Evolutionary conservation across 1,139 yeast species (phyloP).

Genomic region (Hansenula lynferdii): DNA sequence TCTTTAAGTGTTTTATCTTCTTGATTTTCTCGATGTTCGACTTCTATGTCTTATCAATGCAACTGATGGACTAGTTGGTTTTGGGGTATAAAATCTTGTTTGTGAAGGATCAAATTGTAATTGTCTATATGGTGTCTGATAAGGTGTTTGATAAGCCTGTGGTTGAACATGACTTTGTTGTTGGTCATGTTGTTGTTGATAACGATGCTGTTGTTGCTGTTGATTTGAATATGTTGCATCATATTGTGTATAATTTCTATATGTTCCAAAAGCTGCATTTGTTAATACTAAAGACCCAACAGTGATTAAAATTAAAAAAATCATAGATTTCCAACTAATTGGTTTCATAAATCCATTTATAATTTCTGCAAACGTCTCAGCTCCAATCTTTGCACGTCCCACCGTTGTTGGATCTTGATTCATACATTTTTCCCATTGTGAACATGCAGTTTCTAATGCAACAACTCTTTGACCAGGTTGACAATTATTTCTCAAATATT

Average conservation of each 20-base stretch:
- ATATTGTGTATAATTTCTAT: conserved; percentile 21
- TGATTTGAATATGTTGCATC: conserved; percentile 5
- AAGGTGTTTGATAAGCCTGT: conserved; percentile 15
- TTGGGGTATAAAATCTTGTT: conserved; percentile 22
- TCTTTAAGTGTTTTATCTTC: no score
- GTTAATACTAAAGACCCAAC: conserved; percentile 39
- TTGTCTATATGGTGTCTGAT: conserved; percentile 15
- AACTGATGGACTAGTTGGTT: conserved; percentile 14
- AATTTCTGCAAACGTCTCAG: conserved; percentile 79
- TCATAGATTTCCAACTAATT: conserved; percentile 69
- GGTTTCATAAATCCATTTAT: conserved; percentile 74
- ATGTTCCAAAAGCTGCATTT: conserved; percentile 39
- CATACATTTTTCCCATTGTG: conserved; percentile 81
- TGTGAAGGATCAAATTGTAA: conserved; percentile 17
- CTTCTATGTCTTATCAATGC: conserved; percentile 14
- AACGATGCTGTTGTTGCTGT: not conserved
- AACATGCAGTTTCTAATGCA: conserved; percentile 69
- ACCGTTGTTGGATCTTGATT: conserved; percentile 77
- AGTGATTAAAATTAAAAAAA: conserved; percentile 38
- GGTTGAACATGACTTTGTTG: conserved; percentile 9
- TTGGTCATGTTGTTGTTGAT: conserved; percentile 7
- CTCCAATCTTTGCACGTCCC: conserved; percentile 74
- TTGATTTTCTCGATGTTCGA: conserved; percentile 11
- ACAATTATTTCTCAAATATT: conserved; percentile 72
- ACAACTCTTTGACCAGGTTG: conserved; percentile 55